phyloP scores from a whole-genome alignment of 192 early-diverging fungal genomes.

The Gaertneriomyces sp. region DNA sequence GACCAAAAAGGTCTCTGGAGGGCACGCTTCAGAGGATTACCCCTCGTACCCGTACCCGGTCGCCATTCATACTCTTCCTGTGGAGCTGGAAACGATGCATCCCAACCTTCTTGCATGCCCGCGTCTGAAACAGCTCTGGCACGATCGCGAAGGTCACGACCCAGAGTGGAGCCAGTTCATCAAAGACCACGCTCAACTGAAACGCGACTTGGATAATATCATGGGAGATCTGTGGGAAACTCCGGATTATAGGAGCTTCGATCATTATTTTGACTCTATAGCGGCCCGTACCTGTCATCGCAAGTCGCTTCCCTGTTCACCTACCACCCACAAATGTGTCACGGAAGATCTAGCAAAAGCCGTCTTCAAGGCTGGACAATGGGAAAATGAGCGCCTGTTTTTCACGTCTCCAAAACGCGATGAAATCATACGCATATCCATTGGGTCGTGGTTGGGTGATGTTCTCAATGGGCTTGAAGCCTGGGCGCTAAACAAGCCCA shows the following conservation, averaged over 20 bases:
- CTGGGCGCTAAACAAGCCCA: not conserved
- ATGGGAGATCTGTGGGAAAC: not conserved
- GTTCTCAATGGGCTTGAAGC: conserved; percentile 4
- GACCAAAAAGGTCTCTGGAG: too few relatives aligned
- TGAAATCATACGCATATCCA: conserved; percentile 3
- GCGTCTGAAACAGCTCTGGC: not conserved
- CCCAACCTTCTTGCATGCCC: conserved; percentile 1
- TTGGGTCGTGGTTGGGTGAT: conserved; percentile 1
- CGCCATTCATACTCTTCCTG: not conserved
- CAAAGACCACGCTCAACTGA: not conserved
- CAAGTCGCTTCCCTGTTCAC: not conserved
- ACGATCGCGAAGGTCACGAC: not conserved
- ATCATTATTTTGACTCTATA: not conserved
- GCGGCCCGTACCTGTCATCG: not conserved
- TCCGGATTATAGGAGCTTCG: not conserved
- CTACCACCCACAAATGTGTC: not conserved
- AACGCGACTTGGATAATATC: not conserved
- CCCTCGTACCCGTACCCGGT: not conserved
- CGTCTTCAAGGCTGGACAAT: conserved; percentile 1
- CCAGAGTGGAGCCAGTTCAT: not conserved
- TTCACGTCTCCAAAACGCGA: not conserved
- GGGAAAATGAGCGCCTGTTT: not conserved
- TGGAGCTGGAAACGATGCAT: conserved; percentile 5
- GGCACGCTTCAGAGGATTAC: too few relatives aligned
- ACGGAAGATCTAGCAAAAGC: not conserved